Percentiles rank a stretch among this genome's conserved stretches.
These are phyloP conservation scores for Populus davidiana DNA, from an alignment of 345 rosid species.

Conservation along the genomic window DNA sequence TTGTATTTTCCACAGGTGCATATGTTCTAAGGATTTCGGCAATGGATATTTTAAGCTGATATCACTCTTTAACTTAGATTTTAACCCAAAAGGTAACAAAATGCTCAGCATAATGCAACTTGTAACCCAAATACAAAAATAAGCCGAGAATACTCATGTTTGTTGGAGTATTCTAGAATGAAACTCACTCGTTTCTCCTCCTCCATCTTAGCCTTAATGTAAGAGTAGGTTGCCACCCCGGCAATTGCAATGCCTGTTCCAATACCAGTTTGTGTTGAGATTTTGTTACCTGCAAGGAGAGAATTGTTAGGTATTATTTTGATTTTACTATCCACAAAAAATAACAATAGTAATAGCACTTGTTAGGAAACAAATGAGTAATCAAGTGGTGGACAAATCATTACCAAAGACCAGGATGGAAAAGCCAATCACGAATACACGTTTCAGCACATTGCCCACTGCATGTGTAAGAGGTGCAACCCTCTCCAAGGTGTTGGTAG, in stretches of 20 bases:
- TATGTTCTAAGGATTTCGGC: background rate
- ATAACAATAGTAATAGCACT: too few species aligned
- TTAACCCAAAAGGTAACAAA: background rate
- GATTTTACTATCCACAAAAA: background rate
- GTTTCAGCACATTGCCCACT: slow-evolving; percentile 96
- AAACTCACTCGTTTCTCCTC: slow-evolving; percentile 80
- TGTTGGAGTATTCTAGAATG: background rate
- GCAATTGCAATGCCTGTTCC: slow-evolving; percentile 85
- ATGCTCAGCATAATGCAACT: background rate
- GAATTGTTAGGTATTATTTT: slow-evolving; percentile 2
- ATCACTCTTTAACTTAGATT: background rate
- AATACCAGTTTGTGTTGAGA: slow-evolving; percentile 84
- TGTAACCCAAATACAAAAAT: background rate
- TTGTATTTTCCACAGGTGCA: background rate
- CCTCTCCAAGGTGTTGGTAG: slow-evolving; percentile 95
- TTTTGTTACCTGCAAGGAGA: slow-evolving; percentile 69
- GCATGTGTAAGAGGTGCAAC: slow-evolving; percentile 98
- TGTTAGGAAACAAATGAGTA: background rate
- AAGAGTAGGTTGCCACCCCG: slow-evolving; percentile 81
- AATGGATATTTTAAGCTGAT: background rate
- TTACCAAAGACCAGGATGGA: slow-evolving; percentile 80
- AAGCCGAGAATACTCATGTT: background rate
- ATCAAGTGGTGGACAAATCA: background rate
- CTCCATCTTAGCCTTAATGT: slow-evolving; percentile 86
- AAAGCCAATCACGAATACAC: slow-evolving; percentile 95